Evolutionary conservation across 1,284 basidiomycete genomes (phyloP).

Genomic region (Anthracocystis panici-leucophaei): DNA sequence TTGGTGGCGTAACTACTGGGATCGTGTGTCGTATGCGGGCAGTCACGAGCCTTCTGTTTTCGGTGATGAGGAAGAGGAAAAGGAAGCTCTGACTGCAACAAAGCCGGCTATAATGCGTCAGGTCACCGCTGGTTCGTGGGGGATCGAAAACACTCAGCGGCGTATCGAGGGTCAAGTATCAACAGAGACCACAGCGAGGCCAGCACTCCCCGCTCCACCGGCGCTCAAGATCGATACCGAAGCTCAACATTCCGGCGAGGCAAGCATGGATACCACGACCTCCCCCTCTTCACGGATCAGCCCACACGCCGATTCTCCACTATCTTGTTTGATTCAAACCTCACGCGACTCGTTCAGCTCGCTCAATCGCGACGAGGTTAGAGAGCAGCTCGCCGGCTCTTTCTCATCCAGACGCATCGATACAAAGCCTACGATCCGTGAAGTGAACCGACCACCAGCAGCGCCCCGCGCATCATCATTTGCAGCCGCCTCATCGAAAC

Average conservation of each 20-base stretch:
- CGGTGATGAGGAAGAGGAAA: slow-evolving; percentile 21
- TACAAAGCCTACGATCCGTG: neutral
- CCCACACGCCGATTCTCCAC: slow-evolving; percentile 37
- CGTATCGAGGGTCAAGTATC: neutral
- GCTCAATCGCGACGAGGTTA: slow-evolving; percentile 17
- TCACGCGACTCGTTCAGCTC: slow-evolving; percentile 40
- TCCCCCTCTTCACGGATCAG: slow-evolving; percentile 29
- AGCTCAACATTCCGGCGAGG: neutral
- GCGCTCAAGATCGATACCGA: slow-evolving; percentile 18
- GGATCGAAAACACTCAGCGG: slow-evolving; percentile 1
- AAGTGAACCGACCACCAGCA: neutral
- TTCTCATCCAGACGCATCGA: neutral
- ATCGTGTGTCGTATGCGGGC: slow-evolving; percentile 22
- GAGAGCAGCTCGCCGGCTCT: neutral
- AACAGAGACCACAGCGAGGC: neutral
- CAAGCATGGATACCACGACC: slow-evolving; percentile 8
- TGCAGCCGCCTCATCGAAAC: slow-evolving; percentile 14
- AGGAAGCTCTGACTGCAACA: slow-evolving; percentile 5
- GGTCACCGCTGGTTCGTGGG: slow-evolving; percentile 44
- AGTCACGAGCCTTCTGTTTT: slow-evolving; percentile 30
- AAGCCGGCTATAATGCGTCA: slow-evolving; percentile 29
- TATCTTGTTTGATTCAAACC: slow-evolving; percentile 35
- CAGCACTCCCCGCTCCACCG: slow-evolving; percentile 7
- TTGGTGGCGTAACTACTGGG: slow-evolving; percentile 49
- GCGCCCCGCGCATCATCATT: slow-evolving; percentile 18